Base-by-base conservation (phyloP, 371 early-diverging fungal species). In the Batkoa obscura region DNA sequence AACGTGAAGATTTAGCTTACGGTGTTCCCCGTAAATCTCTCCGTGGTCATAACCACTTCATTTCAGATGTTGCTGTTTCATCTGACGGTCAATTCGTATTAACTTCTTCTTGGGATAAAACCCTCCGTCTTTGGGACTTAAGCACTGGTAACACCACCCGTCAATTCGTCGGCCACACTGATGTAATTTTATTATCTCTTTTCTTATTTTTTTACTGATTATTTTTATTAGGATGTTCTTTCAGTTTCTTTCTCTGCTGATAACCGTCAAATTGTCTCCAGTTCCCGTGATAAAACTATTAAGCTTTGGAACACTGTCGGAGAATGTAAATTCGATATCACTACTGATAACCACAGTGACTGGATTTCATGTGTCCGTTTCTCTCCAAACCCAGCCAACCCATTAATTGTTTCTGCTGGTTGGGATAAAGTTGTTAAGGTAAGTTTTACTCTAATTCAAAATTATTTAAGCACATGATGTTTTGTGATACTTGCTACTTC, bases 391-490 rank as follows among this genome's bases (percentile, higher is more conserved):
- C 84, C 91, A 63, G 79, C 78, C 65, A 94, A 89, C 82, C 92
- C 94, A 61, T 81, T 94, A 74, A 86, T 97, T 68, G 92, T 97
- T 58, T 92, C 94, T 55, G 79, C 86, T 73, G 94, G 96, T 68
- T 97, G 98, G 98, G 99, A 98, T 79, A 94, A 93, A 83, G 76
- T 92, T 64, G 94, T 98, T 75, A 97, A 97, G 92, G 90, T 90
- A 75, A 37, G 49, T 51, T 37, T 33, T 52, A 37, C 23, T 51
- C 17, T 35, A 23, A 10, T n/a, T 35, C 32, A 31, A 37, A 45
- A 33, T 31, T 46, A 39, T 43, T 12, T 42, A 33, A 17, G 12
- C 23, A 46, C 56, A 53, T 51, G 34, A 55, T 23, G 23, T 23
- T 23, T 55, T 32, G 32, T 58, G 60, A 68, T 70, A 70, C 67